Conservation (phyloP, 1,139 yeast genomes). For the Suhomyces maxii region DNA sequence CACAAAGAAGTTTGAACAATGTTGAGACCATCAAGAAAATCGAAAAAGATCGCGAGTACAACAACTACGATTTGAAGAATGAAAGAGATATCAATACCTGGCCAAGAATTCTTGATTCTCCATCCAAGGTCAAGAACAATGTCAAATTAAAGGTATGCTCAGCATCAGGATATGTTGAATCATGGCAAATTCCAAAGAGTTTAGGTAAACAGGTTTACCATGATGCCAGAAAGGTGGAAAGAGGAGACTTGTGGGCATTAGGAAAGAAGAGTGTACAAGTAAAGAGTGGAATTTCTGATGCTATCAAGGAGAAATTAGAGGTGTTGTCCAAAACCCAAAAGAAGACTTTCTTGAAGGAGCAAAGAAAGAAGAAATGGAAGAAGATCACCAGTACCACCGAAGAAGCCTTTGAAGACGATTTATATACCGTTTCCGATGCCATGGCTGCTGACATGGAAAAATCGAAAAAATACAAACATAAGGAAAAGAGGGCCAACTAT, state of each 20-base stretch:
- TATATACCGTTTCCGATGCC: slow-evolving; percentile 34
- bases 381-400: slow-evolving; percentile 35
- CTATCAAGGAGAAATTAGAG: slow-evolving; percentile 36
- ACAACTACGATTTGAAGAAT: slow-evolving; percentile 21
- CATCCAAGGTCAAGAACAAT: slow-evolving; percentile 79
- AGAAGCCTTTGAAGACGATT: slow-evolving; percentile 36
- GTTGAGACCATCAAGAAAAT: slow-evolving; percentile 33
- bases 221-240: slow-evolving; percentile 81
- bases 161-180: slow-evolving; percentile 74
- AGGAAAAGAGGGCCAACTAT: slow-evolving; percentile 34
- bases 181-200: slow-evolving; percentile 85
- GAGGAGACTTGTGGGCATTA: slow-evolving; percentile 90
- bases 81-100: slow-evolving; percentile 46
- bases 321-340: slow-evolving; percentile 40
- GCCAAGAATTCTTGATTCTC: slow-evolving; percentile 76
- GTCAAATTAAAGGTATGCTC: slow-evolving; percentile 80
- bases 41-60: slow-evolving; percentile 33
- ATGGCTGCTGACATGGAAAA: slow-evolving; percentile 38
- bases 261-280: slow-evolving; percentile 66
- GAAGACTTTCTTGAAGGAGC: slow-evolving; percentile 45
- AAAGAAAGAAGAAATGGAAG: slow-evolving; percentile 43
- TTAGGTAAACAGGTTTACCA: slow-evolving; percentile 75
- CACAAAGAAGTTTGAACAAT: slow-evolving; percentile 55
- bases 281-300: slow-evolving; percentile 32
- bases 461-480: slow-evolving; percentile 32